Evolutionary conservation across 2,329 filamentous ascomycete genomes (phyloP).

Genomic region (Thielaviopsis ethacetica): DNA sequence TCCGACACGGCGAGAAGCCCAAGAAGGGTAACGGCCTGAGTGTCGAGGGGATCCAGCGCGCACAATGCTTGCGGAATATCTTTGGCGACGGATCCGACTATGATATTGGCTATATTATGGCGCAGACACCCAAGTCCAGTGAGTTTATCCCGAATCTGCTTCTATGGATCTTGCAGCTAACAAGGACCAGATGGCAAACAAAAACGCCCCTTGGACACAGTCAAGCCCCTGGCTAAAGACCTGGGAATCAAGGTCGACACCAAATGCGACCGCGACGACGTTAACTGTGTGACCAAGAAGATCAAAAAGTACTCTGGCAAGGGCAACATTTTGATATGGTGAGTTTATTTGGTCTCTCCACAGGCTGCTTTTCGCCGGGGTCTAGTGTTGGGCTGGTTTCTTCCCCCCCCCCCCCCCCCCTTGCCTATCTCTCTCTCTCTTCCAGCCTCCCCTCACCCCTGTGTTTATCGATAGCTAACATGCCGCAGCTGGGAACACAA

Average conservation of each 20-base stretch:
- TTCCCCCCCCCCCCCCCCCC: too few species aligned
- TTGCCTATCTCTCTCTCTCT: too few species aligned
- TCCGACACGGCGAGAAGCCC: slow-evolving; percentile 49
- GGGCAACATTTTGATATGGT: slow-evolving; percentile 43
- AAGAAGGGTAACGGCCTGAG: slow-evolving; percentile 32
- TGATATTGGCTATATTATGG: slow-evolving; percentile 42
- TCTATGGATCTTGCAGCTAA: not conserved
- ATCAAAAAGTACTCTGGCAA: slow-evolving; percentile 29
- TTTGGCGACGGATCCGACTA: slow-evolving; percentile 36
- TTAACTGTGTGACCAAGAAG: slow-evolving; percentile 33
- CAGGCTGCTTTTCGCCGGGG: too few species aligned
- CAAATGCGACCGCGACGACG: slow-evolving; percentile 38
- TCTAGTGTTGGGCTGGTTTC: too few species aligned
- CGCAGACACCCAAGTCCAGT: slow-evolving; percentile 34
- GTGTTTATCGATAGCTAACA: not conserved
- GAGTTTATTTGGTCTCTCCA: slow-evolving; percentile 9
- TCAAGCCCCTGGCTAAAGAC: slow-evolving; percentile 37
- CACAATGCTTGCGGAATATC: slow-evolving; percentile 40
- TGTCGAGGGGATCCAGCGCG: slow-evolving; percentile 33
- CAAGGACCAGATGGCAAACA: slow-evolving; percentile 28
- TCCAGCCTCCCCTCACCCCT: not conserved
- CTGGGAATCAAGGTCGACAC: slow-evolving; percentile 38
- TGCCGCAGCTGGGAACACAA: slow-evolving; percentile 40
- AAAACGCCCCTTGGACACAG: slow-evolving; percentile 38
- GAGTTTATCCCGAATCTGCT: slow-evolving; percentile 2